Evolutionary conservation across 2,329 filamentous ascomycete genomes (phyloP), one percentile per base, ranked within the genome.

Genomic region (Helotiales sp.): DNA sequence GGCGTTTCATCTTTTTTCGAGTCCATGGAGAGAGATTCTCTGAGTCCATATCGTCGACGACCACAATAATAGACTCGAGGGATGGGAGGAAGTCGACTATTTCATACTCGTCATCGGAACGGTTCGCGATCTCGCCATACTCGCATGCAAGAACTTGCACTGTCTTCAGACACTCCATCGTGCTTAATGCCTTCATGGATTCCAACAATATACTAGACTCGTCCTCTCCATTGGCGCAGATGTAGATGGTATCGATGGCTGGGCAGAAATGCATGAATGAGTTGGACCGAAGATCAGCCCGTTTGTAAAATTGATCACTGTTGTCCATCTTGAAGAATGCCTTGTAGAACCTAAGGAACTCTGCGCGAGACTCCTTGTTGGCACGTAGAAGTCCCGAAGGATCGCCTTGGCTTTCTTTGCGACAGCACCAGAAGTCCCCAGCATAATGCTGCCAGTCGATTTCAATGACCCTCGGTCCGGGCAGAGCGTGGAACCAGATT

Each of bases 401-500:
- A 1, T 2, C 13, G 10, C 11, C 11, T 28, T 45, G 28, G 11
- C 47, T 62, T 22, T 62, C 60, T 6, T 24, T 6, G 8, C 45
- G 60, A 34, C 60, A 62, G 4, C 43, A 28, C 60, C 60, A 62
- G n/a, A n/a, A 7, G 1, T 40, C 34, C 2, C 30, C 30, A 2
- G 34, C 11, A 8, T 24, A 26, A 15, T 30, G 17, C 10, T 30
- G 22, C 15, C 32, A 57, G 22, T 55, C 54, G 10, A 61, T 45
- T 22, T 64, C 61, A 8, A 67, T 11, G 13, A 64, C 50, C 43
- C 28, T 28, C 15, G 61, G 54, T 13, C 47, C 43, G 8, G 66
- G 66, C 13, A 65, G 49, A 30, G 58, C 52, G 4, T 59, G 24
- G 15, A 30, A n/a, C 32, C 80, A 79, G 65, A 84, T 81, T 64